phyloP scores from a whole-genome alignment of 2,329 filamentous ascomycete species.

The Lachnellula occidentalis region DNA sequence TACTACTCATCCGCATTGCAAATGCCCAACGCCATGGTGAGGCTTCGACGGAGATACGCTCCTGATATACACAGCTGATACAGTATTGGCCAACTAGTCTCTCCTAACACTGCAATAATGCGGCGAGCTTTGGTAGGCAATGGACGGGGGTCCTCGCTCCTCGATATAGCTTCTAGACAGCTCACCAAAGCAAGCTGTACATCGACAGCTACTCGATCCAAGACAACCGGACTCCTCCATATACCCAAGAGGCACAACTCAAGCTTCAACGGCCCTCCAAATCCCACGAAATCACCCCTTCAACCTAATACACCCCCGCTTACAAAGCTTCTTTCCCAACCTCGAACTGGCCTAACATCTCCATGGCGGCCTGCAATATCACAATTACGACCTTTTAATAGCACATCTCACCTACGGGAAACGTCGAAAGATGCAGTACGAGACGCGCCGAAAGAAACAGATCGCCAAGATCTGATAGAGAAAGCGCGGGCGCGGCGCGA shows the following conservation, averaged over 20 bases:
- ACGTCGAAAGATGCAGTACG: background rate
- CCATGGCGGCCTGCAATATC: slow-evolving; percentile 27
- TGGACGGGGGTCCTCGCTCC: slow-evolving; percentile 21
- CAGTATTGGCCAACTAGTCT: slow-evolving; percentile 16
- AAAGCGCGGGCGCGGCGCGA: slow-evolving; percentile 34
- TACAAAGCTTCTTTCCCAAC: slow-evolving; percentile 11
- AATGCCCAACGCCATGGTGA: slow-evolving; percentile 24
- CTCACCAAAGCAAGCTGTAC: slow-evolving; percentile 13
- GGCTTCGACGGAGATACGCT: slow-evolving; percentile 15
- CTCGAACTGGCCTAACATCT: slow-evolving; percentile 16
- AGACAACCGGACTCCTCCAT: slow-evolving; percentile 1
- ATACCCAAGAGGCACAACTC: slow-evolving; percentile 15
- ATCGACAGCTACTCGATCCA: slow-evolving; percentile 8
- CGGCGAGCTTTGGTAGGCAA: slow-evolving; percentile 21
- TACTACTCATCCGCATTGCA: background rate
- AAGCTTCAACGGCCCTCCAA: slow-evolving; percentile 11
- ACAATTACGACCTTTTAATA: slow-evolving; percentile 28
- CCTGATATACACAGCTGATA: slow-evolving; percentile 26
- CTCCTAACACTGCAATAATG: slow-evolving; percentile 20
- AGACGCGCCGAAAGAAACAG: slow-evolving; percentile 14
- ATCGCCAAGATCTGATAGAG: slow-evolving; percentile 31
- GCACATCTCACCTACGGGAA: slow-evolving; percentile 19
- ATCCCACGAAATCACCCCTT: background rate
- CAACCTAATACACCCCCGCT: background rate
- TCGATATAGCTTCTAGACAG: slow-evolving; percentile 22